Evolutionary conservation across 306 rosid species (phyloP), one percentile per base, ranked within the genome.

Genomic region (Morella rubra): DNA sequence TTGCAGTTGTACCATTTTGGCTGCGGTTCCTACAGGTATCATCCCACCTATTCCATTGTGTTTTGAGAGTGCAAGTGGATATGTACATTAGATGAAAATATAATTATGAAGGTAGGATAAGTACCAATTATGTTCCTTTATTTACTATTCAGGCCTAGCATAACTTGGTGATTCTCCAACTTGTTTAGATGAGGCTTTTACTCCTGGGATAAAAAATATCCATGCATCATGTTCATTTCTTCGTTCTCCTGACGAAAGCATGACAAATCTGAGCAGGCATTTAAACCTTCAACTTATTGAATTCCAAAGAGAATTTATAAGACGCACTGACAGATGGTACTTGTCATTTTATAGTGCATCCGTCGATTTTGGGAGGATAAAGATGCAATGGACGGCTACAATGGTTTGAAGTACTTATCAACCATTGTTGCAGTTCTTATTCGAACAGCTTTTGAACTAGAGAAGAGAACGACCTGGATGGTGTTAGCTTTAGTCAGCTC

Each of bases 11-110:
- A 71, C 90, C 96, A 37, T 91, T 69, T 71, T 87, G 90, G 92
- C 82, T 91, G 71, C 90, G 91, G 49, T 76, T 91, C 75, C 81
- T 87, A 44, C 93, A 91, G 91, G 93, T 86, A 24, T 66, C 69
- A 49, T 61, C 6, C 20, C 37, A 62, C 20, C 37, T 58, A 45
- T 14, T 22, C 18, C 9, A 11, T 52, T 32, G 61, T 44, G 67
- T 73, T 44, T 51, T 42, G 69, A 40, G 6, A 19, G 44, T 56
- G 69, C 82, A 73, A 59, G 41, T 72, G 66, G 15, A 71, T 58
- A 27, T 59, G 67, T 32, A 61, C 22, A 6, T 32, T 42, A 24
- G 44, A 61, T 32, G 44, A 13, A 13, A 5, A 27, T 27, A 56
- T 56, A 61, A 0, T 61, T 61, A 32, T 61, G 22, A 61, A n/a